phyloP scores from a whole-genome alignment of 495 filamentous ascomycete species.

The Mytilinidion resinicola region DNA sequence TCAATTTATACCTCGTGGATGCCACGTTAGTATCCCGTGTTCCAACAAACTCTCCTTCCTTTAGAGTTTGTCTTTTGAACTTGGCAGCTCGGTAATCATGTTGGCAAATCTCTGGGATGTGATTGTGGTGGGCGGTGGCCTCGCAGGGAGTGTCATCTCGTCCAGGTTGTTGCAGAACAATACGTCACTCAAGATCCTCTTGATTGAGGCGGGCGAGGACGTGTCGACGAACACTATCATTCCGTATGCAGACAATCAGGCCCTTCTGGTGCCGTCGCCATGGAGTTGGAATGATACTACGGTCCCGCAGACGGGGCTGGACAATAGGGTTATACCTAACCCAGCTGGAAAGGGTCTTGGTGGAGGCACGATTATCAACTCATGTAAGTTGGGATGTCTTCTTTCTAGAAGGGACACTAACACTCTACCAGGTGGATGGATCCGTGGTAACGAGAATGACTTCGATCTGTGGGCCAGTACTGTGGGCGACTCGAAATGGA shows the following conservation, averaged over 20 bases:
- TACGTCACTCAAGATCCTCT: not conserved
- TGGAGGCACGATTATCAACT: constrained; percentile 2
- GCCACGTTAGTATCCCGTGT: no score
- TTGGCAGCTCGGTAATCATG: not conserved
- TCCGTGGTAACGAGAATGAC: constrained; percentile 2
- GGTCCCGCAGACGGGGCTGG: not conserved
- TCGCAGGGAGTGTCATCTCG: not conserved
- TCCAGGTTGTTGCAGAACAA: not conserved
- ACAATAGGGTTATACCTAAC: not conserved
- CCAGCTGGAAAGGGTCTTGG: not conserved
- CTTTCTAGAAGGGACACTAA: not conserved
- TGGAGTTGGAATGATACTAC: constrained; percentile 1
- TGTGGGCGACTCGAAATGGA: constrained; percentile 1
- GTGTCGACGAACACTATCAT: constrained; percentile 1
- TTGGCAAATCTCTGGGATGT: not conserved
- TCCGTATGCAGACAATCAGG: not conserved
- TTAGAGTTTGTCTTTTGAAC: no score
- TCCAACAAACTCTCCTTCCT: no score
- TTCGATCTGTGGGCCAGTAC: constrained; percentile 8
- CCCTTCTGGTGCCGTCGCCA: not conserved
- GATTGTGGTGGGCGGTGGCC: not conserved
- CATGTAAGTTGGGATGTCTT: not conserved
- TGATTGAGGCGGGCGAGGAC: not conserved
- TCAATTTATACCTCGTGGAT: no score
- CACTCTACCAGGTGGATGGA: constrained; percentile 7